These are phyloP conservation scores for Patellaria atrata DNA, from an alignment of 495 filamentous ascomycete genomes.

Conservation along the genomic window DNA sequence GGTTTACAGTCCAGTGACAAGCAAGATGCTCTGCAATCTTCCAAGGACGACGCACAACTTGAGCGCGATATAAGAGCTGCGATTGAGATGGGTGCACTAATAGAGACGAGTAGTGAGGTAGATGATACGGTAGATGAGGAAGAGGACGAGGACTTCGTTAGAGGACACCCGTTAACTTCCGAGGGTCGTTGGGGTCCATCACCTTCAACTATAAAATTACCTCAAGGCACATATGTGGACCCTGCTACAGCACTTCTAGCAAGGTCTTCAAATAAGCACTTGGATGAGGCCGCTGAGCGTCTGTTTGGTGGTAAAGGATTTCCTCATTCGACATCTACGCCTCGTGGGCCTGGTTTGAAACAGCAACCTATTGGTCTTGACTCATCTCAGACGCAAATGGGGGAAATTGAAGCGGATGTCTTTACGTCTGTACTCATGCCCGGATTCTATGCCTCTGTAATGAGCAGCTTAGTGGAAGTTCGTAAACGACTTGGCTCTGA, in stretches of 20 bases:
- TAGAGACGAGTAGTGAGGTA: too few species aligned
- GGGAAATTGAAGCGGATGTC: constrained; percentile 73
- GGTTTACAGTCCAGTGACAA: constrained; percentile 5
- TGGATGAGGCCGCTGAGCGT: constrained; percentile 50
- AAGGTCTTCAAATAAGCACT: constrained; percentile 54
- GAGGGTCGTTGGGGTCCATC: constrained; percentile 47
- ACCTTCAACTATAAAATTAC: constrained; percentile 58
- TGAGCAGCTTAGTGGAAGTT: constrained; percentile 65
- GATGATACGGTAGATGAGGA: constrained; percentile 23
- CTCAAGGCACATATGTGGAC: constrained; percentile 47
- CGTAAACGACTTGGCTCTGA: constrained; percentile 67
- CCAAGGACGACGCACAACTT: constrained; percentile 24
- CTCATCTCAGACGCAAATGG: constrained; percentile 58
- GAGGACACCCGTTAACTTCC: constrained; percentile 46
- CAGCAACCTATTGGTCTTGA: constrained; percentile 58
- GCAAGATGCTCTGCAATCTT: constrained; percentile 7
- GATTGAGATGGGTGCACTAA: too few species aligned
- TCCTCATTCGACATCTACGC: constrained; percentile 54
- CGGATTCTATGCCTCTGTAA: constrained; percentile 57
- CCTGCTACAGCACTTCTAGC: constrained; percentile 52
- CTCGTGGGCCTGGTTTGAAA: constrained; percentile 35
- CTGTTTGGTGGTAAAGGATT: constrained; percentile 61
- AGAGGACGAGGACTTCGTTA: constrained; percentile 24
- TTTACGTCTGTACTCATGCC: constrained; percentile 70
- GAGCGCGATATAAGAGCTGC: too few species aligned